Evolutionary conservation across 2,329 filamentous ascomycete species (phyloP).

Genomic region (Orbilia blumenaviensis): DNA sequence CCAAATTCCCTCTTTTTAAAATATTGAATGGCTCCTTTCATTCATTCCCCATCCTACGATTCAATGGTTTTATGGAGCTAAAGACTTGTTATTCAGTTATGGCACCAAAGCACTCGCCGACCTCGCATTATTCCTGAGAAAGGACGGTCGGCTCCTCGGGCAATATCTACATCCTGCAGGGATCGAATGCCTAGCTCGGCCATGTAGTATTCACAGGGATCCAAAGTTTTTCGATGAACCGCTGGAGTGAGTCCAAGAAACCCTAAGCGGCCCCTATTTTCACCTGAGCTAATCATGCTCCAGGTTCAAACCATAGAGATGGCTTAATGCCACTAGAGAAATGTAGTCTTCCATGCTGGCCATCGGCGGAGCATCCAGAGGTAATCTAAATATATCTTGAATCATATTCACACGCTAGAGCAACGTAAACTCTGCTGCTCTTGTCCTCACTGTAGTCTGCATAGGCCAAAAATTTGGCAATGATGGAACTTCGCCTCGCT

Average conservation of each 20-base stretch:
- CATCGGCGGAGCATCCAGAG: conserved; percentile 10
- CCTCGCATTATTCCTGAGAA: conserved; percentile 7
- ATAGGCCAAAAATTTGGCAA: not conserved
- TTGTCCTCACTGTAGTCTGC: too few species aligned
- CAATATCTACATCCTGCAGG: conserved; percentile 22
- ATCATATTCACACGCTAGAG: not conserved
- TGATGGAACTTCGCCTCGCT: not conserved
- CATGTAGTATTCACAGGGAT: conserved; percentile 16
- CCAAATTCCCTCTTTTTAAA: not conserved
- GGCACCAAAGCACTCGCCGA: not conserved
- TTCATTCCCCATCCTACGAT: conserved; percentile 15
- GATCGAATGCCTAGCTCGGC: not conserved
- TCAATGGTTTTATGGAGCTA: conserved; percentile 9
- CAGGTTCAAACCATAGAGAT: conserved; percentile 37
- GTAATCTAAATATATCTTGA: not conserved
- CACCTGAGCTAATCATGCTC: not conserved
- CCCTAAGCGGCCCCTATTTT: not conserved
- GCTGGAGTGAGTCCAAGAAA: not conserved
- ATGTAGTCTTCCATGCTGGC: conserved; percentile 7
- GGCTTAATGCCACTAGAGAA: conserved; percentile 16
- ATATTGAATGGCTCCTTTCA: not conserved
- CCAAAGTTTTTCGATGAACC: conserved; percentile 8
- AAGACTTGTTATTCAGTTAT: not conserved
- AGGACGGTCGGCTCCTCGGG: conserved; percentile 26
- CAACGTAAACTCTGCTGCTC: too few species aligned